Percentiles rank a stretch among this genome's conserved stretches.
These are phyloP conservation scores for Nissolia schottii DNA, from an alignment of 306 rosid species.

Conservation along the genomic window DNA sequence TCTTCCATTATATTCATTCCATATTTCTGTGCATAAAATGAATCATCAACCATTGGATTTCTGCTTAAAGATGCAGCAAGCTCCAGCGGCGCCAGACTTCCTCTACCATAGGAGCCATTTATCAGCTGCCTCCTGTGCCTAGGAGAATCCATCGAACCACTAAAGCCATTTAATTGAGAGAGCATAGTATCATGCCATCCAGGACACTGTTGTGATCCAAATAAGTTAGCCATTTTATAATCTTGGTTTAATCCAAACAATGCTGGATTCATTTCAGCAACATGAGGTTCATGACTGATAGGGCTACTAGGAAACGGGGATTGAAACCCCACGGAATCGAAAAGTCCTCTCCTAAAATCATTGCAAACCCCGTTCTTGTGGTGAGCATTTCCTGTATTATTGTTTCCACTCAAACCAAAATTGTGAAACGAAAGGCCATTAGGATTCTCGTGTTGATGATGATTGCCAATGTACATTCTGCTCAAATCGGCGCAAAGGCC, in stretches of 20 bases:
- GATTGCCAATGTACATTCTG: slow-evolving; percentile 34
- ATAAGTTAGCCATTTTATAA: slow-evolving; percentile 14
- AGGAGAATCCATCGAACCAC: slow-evolving; percentile 27
- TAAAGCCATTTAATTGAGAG: slow-evolving; percentile 27
- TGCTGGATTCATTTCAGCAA: slow-evolving; percentile 21
- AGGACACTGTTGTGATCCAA: slow-evolving; percentile 17
- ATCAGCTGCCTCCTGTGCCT: slow-evolving; percentile 25
- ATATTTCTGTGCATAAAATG: slow-evolving; percentile 8
- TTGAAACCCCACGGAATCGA: slow-evolving; percentile 23
- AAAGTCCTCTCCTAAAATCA: slow-evolving; percentile 18
- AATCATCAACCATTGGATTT: slow-evolving; percentile 26
- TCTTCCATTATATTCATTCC: slow-evolving; percentile 28
- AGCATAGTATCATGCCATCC: not conserved
- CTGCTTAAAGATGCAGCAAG: slow-evolving; percentile 26
- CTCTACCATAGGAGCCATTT: slow-evolving; percentile 20
- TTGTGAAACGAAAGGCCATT: slow-evolving; percentile 3
- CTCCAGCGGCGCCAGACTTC: slow-evolving; percentile 3
- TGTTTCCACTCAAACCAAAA: slow-evolving; percentile 24
- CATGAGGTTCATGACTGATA: not conserved
- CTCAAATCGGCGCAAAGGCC: slow-evolving; percentile 31
- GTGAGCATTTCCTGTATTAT: slow-evolving; percentile 4
- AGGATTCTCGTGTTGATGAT: slow-evolving; percentile 25
- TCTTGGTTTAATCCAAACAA: slow-evolving; percentile 22
- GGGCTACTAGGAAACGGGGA: slow-evolving; percentile 18
- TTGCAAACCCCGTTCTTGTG: not conserved